Evolutionary conservation across 352 stramenopile genomes (phyloP).

Genomic region (Globisporangium apiculatum): DNA sequence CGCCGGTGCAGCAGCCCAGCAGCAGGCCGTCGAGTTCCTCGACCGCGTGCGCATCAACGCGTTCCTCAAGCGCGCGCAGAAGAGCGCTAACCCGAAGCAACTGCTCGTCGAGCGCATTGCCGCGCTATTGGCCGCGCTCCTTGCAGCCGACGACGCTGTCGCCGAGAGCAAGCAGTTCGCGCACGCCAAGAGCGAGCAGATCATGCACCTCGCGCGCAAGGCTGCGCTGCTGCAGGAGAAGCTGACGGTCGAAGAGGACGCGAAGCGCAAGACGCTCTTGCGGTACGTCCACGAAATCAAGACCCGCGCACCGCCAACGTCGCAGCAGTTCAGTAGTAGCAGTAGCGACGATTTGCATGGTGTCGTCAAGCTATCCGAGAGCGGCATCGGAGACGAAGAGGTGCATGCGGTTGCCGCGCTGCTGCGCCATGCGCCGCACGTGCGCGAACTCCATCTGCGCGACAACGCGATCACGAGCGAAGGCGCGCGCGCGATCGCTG

Average conservation of each 20-base stretch:
- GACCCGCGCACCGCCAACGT: conserved; percentile 30
- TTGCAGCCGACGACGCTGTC: conserved; percentile 68
- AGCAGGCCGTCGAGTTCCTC: conserved; percentile 82
- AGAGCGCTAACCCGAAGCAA: conserved; percentile 90
- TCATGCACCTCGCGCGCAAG: conserved; percentile 74
- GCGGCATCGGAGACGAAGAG: conserved; percentile 92
- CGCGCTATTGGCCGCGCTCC: conserved; percentile 63
- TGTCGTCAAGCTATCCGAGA: conserved; percentile 82
- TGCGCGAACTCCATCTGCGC: conserved; percentile 92
- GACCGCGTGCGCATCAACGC: conserved; percentile 85
- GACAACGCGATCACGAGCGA: conserved; percentile 90
- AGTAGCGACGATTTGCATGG: conserved; percentile 16
- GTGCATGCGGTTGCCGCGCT: conserved; percentile 92
- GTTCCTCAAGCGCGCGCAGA: conserved; percentile 92
- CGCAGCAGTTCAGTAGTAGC: conserved; percentile 7
- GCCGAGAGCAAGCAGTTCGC: conserved; percentile 45
- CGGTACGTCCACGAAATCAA: conserved; percentile 94
- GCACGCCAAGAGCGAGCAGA: conserved; percentile 60
- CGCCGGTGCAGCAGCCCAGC: conserved; percentile 29
- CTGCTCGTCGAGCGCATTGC: conserved; percentile 88
- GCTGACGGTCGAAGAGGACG: conserved; percentile 90
- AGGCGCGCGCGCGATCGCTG: conserved; percentile 89
- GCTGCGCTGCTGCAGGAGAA: conserved; percentile 73
- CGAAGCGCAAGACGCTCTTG: conserved; percentile 92
- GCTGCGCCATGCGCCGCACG: conserved; percentile 82